These are phyloP conservation scores for Hanseniaspora singularis DNA, from an alignment of 805 yeast species.

Conservation along the genomic window DNA sequence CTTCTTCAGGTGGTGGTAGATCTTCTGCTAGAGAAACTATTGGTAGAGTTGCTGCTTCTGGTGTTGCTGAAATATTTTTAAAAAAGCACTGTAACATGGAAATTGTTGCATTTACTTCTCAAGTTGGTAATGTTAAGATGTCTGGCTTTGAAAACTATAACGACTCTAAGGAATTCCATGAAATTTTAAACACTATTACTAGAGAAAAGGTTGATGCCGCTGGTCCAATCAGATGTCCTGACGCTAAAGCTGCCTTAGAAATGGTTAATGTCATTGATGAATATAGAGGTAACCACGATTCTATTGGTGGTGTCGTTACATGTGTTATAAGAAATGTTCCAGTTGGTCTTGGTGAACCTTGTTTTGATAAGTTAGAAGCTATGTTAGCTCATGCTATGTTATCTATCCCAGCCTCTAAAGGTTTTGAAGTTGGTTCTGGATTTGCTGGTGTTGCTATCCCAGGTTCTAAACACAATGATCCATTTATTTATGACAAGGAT, in stretches of 20 bases:
- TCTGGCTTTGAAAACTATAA: slow-evolving; percentile 47
- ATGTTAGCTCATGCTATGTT: slow-evolving; percentile 94
- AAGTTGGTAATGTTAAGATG: slow-evolving; percentile 73
- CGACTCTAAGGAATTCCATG: slow-evolving; percentile 46
- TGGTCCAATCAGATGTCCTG: slow-evolving; percentile 94
- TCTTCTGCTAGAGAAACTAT: slow-evolving; percentile 96
- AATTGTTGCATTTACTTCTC: slow-evolving; percentile 92
- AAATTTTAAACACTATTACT: slow-evolving; percentile 61
- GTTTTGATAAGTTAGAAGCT: slow-evolving; percentile 94
- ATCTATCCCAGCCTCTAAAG: slow-evolving; percentile 95
- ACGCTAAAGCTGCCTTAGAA: slow-evolving; percentile 48
- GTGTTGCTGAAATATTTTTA: slow-evolving; percentile 88
- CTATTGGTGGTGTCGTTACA: slow-evolving; percentile 96
- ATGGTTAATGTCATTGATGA: slow-evolving; percentile 84
- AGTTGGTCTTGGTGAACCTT: slow-evolving; percentile 94
- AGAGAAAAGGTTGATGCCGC: slow-evolving; percentile 77
- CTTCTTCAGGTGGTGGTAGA: slow-evolving; percentile 95
- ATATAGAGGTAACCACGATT: slow-evolving; percentile 75
- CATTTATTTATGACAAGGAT: slow-evolving; percentile 53
- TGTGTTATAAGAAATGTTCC: slow-evolving; percentile 94
- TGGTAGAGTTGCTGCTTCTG: slow-evolving; percentile 98
- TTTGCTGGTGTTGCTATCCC: slow-evolving; percentile 80
- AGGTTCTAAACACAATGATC: slow-evolving; percentile 90
- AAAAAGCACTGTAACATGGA: slow-evolving; percentile 68
- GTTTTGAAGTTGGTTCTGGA: slow-evolving; percentile 95